Evolutionary conservation across 2,329 filamentous ascomycete genomes (phyloP).

Genomic region (Parastagonospora nodorum): DNA sequence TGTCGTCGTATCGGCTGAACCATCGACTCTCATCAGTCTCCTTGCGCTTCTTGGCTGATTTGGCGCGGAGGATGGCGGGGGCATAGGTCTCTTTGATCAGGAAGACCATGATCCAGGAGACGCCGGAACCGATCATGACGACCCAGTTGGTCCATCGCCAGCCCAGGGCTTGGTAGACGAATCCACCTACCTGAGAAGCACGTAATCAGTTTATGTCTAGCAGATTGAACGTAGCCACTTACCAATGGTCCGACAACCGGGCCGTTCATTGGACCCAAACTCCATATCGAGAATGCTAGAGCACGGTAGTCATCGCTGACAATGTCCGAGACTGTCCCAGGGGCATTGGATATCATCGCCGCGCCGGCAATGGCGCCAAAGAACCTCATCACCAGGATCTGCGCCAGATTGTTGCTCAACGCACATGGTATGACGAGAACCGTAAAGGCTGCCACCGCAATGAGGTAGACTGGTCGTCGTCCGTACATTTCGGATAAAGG

Average conservation of each 20-base stretch:
- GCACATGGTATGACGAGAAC: slow-evolving; percentile 74
- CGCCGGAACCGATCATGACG: slow-evolving; percentile 66
- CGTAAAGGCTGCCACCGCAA: slow-evolving; percentile 67
- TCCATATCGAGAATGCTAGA: slow-evolving; percentile 82
- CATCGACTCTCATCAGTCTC: slow-evolving; percentile 77
- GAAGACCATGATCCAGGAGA: slow-evolving; percentile 62
- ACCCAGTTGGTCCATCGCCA: slow-evolving; percentile 89
- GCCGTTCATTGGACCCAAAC: slow-evolving; percentile 82
- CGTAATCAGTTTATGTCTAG: not conserved
- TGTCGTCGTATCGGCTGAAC: slow-evolving; percentile 80
- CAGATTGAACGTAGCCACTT: not conserved
- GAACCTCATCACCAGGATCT: slow-evolving; percentile 74
- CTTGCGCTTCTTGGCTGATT: slow-evolving; percentile 70
- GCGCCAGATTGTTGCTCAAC: slow-evolving; percentile 68
- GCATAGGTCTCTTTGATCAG: slow-evolving; percentile 79
- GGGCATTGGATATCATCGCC: slow-evolving; percentile 81
- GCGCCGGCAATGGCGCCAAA: slow-evolving; percentile 76
- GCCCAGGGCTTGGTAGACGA: slow-evolving; percentile 75
- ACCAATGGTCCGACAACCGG: slow-evolving; percentile 56
- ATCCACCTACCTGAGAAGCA: slow-evolving; percentile 71
- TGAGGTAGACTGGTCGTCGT: slow-evolving; percentile 68
- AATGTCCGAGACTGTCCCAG: slow-evolving; percentile 82
- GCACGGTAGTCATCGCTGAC: slow-evolving; percentile 80
- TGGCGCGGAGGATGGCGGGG: slow-evolving; percentile 70
- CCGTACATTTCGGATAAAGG: slow-evolving; percentile 75